Evolutionary conservation across 176 grass and related monocot genomes (phyloP).

Genomic region (Typha latifolia): DNA sequence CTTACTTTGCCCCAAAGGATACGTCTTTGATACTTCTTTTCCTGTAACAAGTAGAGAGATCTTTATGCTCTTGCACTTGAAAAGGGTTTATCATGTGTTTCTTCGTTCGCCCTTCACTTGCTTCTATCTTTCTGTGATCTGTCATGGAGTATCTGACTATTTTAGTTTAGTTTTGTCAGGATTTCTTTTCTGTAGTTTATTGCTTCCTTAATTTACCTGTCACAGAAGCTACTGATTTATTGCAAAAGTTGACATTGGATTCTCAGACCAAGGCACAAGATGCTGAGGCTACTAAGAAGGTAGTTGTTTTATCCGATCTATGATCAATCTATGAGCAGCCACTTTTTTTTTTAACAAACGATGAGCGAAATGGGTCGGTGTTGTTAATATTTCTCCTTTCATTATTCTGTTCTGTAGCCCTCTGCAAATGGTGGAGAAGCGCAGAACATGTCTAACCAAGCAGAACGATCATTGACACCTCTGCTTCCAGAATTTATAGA

Average conservation of each 20-base stretch:
- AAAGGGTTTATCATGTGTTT: too few relatives aligned
- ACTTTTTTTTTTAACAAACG: not conserved
- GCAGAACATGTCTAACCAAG: conserved; percentile 17
- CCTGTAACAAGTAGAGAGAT: too few relatives aligned
- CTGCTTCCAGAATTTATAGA: conserved; percentile 71
- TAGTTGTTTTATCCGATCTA: conserved; percentile 3
- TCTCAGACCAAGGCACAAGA: conserved; percentile 45
- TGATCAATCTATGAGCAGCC: not conserved
- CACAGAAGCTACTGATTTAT: conserved; percentile 64
- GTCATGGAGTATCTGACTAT: not conserved
- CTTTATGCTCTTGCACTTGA: too few relatives aligned
- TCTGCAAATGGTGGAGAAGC: conserved; percentile 33
- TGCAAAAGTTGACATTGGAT: conserved; percentile 71
- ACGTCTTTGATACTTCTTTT: too few relatives aligned
- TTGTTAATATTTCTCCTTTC: not conserved
- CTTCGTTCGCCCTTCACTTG: not conserved
- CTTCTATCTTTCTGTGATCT: not conserved
- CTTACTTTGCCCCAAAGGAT: too few relatives aligned
- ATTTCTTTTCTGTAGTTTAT: conserved; percentile 7
- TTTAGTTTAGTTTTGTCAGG: not conserved
- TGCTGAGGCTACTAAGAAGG: conserved; percentile 47
- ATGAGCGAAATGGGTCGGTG: not conserved
- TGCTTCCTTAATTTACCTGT: conserved; percentile 32
- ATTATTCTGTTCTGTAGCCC: conserved; percentile 24
- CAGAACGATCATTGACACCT: conserved; percentile 63